phyloP scores from a whole-genome alignment of 1,284 basidiomycete species.

The Rhodotorula sp. region DNA sequence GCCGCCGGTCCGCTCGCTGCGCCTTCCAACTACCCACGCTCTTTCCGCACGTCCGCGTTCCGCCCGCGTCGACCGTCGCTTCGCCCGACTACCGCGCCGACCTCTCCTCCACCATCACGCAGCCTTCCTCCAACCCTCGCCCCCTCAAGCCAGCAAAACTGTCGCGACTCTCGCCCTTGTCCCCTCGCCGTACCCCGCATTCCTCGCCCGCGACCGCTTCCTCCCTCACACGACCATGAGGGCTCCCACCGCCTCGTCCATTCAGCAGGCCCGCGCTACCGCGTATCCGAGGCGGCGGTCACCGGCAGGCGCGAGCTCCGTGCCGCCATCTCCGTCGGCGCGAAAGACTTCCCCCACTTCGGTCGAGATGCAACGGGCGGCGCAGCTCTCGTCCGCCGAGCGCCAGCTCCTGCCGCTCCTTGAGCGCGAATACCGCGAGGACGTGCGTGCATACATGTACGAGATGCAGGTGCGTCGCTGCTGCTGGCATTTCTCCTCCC shows the following conservation, averaged over 20 bases:
- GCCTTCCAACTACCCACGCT: conserved; percentile 3
- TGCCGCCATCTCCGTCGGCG: conserved; percentile 28
- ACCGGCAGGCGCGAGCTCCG: conserved; percentile 17
- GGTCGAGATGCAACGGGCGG: conserved; percentile 38
- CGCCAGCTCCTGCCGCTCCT: conserved; percentile 55
- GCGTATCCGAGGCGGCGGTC: conserved; percentile 24
- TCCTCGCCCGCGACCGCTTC: conserved; percentile 11
- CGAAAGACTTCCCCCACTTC: conserved; percentile 34
- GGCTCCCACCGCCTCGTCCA: conserved; percentile 13
- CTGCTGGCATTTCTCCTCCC: conserved; percentile 9
- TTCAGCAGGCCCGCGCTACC: conserved; percentile 14
- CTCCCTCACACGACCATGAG: conserved; percentile 20
- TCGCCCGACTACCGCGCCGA: not conserved
- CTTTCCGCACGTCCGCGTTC: conserved; percentile 1
- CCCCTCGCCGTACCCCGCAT: conserved; percentile 8
- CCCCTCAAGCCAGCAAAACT: not conserved
- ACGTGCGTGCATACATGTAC: conserved; percentile 90
- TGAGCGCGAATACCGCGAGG: conserved; percentile 94
- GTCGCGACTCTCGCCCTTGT: not conserved
- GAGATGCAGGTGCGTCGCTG: conserved; percentile 84
- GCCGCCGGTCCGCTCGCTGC: not conserved
- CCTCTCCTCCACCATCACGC: not conserved
- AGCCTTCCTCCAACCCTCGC: not conserved
- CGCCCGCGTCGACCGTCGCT: not conserved
- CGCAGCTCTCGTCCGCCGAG: conserved; percentile 37